Conservation (phyloP, 1,284 basidiomycete species). For the Pascua guehoae region DNA sequence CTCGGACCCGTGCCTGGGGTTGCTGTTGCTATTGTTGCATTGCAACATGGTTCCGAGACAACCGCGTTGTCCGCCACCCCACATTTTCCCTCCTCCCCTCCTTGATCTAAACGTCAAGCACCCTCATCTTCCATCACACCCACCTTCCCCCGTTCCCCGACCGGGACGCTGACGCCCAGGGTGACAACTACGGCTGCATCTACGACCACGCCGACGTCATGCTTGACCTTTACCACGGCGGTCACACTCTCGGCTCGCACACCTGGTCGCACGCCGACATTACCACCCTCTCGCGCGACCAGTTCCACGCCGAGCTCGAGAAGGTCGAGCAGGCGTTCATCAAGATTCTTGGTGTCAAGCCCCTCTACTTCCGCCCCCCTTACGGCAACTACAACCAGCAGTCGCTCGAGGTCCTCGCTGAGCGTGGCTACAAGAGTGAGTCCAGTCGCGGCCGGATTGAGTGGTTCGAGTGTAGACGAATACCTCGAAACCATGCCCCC, state of each 20-base stretch:
- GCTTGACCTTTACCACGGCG: slow-evolving; percentile 7
- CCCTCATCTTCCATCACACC: slow-evolving; percentile 6
- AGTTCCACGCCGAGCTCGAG: slow-evolving; percentile 49
- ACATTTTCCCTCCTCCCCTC: too few species aligned
- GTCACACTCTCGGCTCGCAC: slow-evolving; percentile 57
- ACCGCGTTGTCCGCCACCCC: too few species aligned
- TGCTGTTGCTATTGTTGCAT: too few species aligned
- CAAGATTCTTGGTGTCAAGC: slow-evolving; percentile 54
- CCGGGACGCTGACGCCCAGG: slow-evolving; percentile 23
- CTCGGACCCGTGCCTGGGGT: too few species aligned
- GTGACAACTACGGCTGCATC: slow-evolving; percentile 53
- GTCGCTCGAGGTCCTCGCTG: slow-evolving; percentile 51
- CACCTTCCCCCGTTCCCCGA: slow-evolving; percentile 35
- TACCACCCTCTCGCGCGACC: slow-evolving; percentile 48
- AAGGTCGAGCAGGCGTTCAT: slow-evolving; percentile 55
- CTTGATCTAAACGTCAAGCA: too few species aligned
- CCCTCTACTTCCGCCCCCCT: slow-evolving; percentile 52
- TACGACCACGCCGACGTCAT: slow-evolving; percentile 41
- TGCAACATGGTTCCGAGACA: too few species aligned
- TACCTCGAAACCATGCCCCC: neutral
- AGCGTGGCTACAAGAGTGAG: slow-evolving; percentile 50
- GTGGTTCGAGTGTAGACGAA: neutral
- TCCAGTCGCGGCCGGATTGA: neutral
- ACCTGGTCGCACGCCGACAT: slow-evolving; percentile 58
- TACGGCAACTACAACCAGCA: slow-evolving; percentile 57